Evolutionary conservation across 2,329 filamentous ascomycete genomes (phyloP).

Genomic region (Graphilbum fragrans): DNA sequence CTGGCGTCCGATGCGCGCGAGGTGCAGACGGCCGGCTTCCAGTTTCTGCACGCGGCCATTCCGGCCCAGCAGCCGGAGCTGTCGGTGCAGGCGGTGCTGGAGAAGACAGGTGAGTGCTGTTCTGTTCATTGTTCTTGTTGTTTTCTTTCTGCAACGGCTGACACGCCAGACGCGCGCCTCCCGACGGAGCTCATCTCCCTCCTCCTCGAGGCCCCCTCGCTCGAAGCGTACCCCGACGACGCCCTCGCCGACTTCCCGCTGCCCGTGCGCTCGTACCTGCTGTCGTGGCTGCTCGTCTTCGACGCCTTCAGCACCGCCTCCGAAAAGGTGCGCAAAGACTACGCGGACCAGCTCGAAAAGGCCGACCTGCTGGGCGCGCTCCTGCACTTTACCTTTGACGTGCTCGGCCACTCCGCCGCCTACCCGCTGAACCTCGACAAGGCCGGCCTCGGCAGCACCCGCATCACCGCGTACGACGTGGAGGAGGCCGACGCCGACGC

Average conservation of each 20-base stretch:
- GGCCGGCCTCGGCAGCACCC: constrained; percentile 42
- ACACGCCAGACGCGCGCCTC: constrained; percentile 47
- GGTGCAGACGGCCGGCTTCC: constrained; percentile 71
- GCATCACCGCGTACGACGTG: constrained; percentile 44
- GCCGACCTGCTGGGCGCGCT: constrained; percentile 57
- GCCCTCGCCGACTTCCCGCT: constrained; percentile 57
- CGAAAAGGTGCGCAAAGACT: constrained; percentile 71
- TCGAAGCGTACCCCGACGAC: constrained; percentile 54
- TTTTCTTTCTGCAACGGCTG: no score
- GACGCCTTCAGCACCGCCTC: constrained; percentile 71
- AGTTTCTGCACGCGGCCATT: constrained; percentile 68
- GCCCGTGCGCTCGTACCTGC: constrained; percentile 63
- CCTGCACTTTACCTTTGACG: constrained; percentile 70
- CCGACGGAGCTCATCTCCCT: constrained; percentile 79
- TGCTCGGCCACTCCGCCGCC: constrained; percentile 66
- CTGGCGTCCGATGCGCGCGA: constrained; percentile 63
- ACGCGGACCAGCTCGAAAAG: constrained; percentile 66
- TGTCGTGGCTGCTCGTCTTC: constrained; percentile 84
- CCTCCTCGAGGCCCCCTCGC: constrained; percentile 63
- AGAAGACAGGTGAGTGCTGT: constrained; percentile 42
- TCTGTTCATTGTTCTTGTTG: background rate
- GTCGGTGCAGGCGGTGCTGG: constrained; percentile 63
- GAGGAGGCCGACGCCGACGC: constrained; percentile 41
- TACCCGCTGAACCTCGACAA: constrained; percentile 64
- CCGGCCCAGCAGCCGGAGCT: constrained; percentile 68